These are phyloP conservation scores for Ottelia alismoides DNA, from an alignment of 106 monocot species.

Conservation along the genomic window DNA sequence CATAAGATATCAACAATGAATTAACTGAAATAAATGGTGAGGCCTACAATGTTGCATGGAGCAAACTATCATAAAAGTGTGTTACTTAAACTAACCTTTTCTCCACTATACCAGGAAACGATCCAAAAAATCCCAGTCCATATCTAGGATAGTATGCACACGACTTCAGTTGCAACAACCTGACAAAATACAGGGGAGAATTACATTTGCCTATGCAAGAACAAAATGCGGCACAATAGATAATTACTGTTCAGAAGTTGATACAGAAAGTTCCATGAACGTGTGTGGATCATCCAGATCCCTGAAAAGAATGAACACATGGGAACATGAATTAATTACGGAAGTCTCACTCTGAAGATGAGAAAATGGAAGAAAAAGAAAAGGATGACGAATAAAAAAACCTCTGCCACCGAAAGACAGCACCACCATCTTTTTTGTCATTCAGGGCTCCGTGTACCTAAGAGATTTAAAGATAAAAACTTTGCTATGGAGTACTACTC, in stretches of 20 bases:
- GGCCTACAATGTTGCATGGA: too few relatives aligned
- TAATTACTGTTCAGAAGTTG: conserved; percentile 66
- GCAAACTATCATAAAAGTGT: too few relatives aligned
- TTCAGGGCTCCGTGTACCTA: conserved; percentile 56
- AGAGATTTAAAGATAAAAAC: conserved; percentile 37
- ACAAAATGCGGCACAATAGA: too few relatives aligned
- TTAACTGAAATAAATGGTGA: too few relatives aligned
- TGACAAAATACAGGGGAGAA: conserved; percentile 15
- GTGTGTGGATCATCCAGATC: conserved; percentile 94
- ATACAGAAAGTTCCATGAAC: conserved; percentile 77
- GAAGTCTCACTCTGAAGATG: too few relatives aligned
- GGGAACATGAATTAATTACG: too few relatives aligned
- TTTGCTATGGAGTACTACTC: too few relatives aligned
- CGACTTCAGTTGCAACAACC: conserved; percentile 58
- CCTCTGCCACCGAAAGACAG: conserved; percentile 97
- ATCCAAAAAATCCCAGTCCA: conserved; percentile 72
- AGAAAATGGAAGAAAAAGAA: too few relatives aligned
- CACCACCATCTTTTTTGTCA: conserved; percentile 47
- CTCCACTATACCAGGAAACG: conserved; percentile 35
- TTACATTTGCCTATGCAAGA: too few relatives aligned
- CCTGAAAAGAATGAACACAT: conserved; percentile 29
- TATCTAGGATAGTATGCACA: conserved; percentile 70
- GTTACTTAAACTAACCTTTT: conserved; percentile 58
- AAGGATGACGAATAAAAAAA: too few relatives aligned
- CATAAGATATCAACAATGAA: too few relatives aligned